Evolutionary conservation across 768 basidiomycete species (phyloP).

Genomic region (Neoboletus subvelutipes): DNA sequence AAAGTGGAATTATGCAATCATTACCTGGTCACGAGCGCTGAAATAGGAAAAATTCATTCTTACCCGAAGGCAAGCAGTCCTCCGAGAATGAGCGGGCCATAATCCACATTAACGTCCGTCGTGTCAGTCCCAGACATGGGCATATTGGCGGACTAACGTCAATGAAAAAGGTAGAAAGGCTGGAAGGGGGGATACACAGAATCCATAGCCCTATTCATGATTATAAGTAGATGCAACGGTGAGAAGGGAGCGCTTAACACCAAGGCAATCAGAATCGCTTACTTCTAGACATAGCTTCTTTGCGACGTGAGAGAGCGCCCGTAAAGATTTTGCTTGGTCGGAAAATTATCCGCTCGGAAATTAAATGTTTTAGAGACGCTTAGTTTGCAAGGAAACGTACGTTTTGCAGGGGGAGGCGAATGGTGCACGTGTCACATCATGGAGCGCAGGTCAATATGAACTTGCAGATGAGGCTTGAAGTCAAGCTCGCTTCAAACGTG

Average conservation of each 20-base stretch:
- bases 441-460: too few species aligned
- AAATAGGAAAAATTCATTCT: not conserved
- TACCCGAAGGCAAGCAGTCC: conserved; percentile 24
- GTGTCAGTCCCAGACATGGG: not conserved
- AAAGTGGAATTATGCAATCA: not conserved
- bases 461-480: not conserved
- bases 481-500: too few species aligned
- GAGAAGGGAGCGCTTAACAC: not conserved
- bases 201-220: not conserved
- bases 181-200: not conserved
- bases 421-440: too few species aligned
- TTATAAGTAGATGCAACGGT: conserved; percentile 5
- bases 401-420: too few species aligned
- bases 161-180: not conserved
- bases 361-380: not conserved
- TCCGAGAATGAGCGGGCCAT: conserved; percentile 25
- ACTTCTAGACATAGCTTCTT: not conserved
- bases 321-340: not conserved
- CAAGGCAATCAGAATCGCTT: not conserved
- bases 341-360: not conserved
- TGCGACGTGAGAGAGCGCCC: not conserved
- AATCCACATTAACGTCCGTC: conserved; percentile 4
- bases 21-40: not conserved
- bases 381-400: too few species aligned
- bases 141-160: not conserved